Conservation (phyloP, 73 alveolate genomes). For the Uronychia binucleata region DNA sequence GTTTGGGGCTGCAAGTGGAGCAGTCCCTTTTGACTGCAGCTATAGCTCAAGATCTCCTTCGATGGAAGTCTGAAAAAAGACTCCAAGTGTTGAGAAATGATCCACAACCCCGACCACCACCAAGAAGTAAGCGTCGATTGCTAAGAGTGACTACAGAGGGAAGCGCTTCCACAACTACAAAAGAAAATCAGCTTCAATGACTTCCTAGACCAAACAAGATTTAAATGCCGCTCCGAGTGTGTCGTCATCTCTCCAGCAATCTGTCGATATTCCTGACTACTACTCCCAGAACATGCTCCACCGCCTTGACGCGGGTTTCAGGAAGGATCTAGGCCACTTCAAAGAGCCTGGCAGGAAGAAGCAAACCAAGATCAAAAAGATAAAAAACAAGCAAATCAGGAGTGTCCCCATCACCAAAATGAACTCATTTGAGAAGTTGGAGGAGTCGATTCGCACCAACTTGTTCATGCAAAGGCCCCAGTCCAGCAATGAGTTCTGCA, state of each 20-base stretch:
- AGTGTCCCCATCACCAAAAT: conserved; percentile 5
- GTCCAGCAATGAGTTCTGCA: not conserved
- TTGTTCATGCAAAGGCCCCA: not conserved
- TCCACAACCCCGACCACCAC: not conserved
- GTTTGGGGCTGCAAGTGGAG: not conserved
- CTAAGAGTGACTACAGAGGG: not conserved
- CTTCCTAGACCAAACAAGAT: not conserved
- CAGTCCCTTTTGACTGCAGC: not conserved
- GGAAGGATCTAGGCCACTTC: too few species aligned
- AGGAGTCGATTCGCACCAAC: not conserved
- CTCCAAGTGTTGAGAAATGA: not conserved
- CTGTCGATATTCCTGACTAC: not conserved
- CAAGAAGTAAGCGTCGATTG: not conserved
- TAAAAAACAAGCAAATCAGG: not conserved
- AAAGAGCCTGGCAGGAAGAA: not conserved
- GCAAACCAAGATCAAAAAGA: not conserved
- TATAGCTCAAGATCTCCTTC: not conserved
- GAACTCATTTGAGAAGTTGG: conserved; percentile 25
- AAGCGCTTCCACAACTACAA: too few species aligned
- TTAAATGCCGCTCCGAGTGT: not conserved
- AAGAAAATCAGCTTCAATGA: not conserved
- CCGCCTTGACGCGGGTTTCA: not conserved
- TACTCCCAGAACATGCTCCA: not conserved
- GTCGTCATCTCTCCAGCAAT: not conserved
- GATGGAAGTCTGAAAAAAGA: not conserved